Evolutionary conservation across 352 stramenopile genomes (phyloP), one percentile per base, ranked within the genome.

Genomic region (Pythium graminicola): DNA sequence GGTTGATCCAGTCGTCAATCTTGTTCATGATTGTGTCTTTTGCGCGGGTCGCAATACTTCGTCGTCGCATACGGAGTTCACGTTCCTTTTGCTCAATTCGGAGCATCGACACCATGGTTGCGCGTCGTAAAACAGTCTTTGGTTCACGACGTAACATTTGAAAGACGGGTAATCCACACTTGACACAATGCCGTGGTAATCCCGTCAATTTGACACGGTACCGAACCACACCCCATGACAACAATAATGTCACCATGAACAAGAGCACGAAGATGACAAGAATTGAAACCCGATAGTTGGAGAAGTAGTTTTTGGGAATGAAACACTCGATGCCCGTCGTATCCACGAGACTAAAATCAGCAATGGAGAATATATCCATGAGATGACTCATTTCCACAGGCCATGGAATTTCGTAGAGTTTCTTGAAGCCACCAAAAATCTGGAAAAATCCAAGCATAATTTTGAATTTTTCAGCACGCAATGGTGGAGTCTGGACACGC

Each of bases 361-460:
- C 75, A 20, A 86, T 69, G 26, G 72, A 80, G 48, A 82, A 86
- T 10, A 86, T 58, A 38, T 86, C 75, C 69, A 89, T 78, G 27
- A 87, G 66, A 0, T 47, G 51, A 19, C 65, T 83, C 69, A 87
- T 78, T 1, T 60, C 62, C 29, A 70, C 63, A 2, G 79, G 74
- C 79, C 74, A 89, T 29, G 71, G 66, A 28, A 89, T 84, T 50
- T 87, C 72, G 50, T 89, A 89, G 6, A 80, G 62, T 28, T 80
- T 72, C 43, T 89, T 87, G 50, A 86, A 86, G 36, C 75, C 72
- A 2, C 75, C 74, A 40, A 89, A 75, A 28, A 89, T 68, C 54
- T 89, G 79, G 51, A 89, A 87, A 53, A 87, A 89, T 9, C 68
- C 73, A 11, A 89, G 52, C 54, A 89, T 47, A 29, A 89, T 89